Evolutionary conservation across 106 monocot species (phyloP).

Genomic region (Posidonia australis): DNA sequence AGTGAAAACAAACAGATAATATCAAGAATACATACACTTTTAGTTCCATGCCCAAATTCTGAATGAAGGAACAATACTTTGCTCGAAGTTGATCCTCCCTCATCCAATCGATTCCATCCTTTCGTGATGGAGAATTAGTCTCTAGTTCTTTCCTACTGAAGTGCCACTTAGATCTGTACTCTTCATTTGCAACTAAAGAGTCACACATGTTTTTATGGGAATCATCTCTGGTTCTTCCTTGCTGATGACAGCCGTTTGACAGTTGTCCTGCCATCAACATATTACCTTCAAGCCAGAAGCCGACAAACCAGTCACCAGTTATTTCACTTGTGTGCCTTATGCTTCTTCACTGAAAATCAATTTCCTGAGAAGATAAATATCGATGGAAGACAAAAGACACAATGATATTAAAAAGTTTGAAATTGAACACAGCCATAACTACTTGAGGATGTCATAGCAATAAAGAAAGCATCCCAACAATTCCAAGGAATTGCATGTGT

Average conservation of each 20-base stretch:
- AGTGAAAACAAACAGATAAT: background rate
- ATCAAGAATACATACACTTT: conserved; percentile 30
- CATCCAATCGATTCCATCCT: conserved; percentile 54
- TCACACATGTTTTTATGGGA: background rate
- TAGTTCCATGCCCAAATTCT: conserved; percentile 54
- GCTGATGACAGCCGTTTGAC: background rate
- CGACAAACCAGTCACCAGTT: background rate
- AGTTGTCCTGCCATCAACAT: background rate
- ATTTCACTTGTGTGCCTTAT: background rate
- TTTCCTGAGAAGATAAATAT: background rate
- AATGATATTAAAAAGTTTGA: too few relatives aligned
- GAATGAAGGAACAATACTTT: conserved; percentile 56
- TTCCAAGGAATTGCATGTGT: too few relatives aligned
- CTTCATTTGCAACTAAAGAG: background rate
- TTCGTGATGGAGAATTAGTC: conserved; percentile 48
- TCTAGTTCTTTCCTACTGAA: conserved; percentile 48
- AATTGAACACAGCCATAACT: too few relatives aligned
- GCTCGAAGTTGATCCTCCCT: conserved; percentile 42
- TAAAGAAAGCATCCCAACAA: too few relatives aligned
- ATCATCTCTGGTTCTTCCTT: background rate
- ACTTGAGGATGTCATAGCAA: too few relatives aligned
- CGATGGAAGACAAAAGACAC: too few relatives aligned
- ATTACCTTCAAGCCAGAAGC: background rate
- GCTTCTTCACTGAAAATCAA: background rate
- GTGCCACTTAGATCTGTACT: conserved; percentile 34